Evolutionary conservation across 805 yeast species (phyloP).

Genomic region (Candida maris): DNA sequence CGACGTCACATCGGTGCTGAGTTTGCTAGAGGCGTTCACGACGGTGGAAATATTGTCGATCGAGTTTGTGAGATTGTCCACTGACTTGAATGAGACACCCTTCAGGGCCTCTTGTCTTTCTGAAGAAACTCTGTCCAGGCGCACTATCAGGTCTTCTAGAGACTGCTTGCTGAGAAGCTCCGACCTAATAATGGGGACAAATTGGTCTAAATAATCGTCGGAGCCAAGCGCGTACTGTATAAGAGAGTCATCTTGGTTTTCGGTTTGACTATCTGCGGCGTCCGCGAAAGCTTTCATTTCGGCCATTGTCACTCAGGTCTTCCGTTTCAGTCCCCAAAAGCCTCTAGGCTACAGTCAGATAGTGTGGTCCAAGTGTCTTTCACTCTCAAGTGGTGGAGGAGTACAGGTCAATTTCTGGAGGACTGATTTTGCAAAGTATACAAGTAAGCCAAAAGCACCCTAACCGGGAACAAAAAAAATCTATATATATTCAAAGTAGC

Average conservation of each 20-base stretch:
- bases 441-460: no score
- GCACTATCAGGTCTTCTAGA: constrained; percentile 52
- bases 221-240: constrained; percentile 42
- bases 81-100: constrained; percentile 56
- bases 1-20: constrained; percentile 51
- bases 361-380: no score
- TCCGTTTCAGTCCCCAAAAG: constrained; percentile 43
- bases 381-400: no score
- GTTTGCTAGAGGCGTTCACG: constrained; percentile 50
- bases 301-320: constrained; percentile 34
- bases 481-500: no score
- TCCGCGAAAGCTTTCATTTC: not conserved
- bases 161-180: constrained; percentile 51
- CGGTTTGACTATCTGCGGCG: not conserved
- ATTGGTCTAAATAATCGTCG: constrained; percentile 73
- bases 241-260: constrained; percentile 18
- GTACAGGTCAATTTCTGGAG: no score
- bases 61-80: constrained; percentile 52
- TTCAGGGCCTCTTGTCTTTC: constrained; percentile 63
- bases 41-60: constrained; percentile 62
- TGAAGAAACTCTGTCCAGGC: constrained; percentile 53
- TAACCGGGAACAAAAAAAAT: no score
- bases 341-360: no score
- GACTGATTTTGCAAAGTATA: no score
- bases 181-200: constrained; percentile 69